These are phyloP conservation scores for Acrasis kona DNA, from an alignment of 78 protist species.

Conservation along the genomic window DNA sequence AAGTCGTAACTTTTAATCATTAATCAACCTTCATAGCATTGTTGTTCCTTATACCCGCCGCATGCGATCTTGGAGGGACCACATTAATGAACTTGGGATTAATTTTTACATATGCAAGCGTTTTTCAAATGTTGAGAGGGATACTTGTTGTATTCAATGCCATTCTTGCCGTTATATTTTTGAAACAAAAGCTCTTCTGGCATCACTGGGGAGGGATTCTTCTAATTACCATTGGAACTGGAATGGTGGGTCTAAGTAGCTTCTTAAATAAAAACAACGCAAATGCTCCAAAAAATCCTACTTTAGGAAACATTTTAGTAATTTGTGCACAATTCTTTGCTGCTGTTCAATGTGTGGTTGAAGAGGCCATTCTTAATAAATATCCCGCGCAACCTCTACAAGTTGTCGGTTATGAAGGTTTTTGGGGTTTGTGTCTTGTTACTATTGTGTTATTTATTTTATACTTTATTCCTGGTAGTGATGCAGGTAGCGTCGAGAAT, in stretches of 20 bases:
- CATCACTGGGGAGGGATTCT: conserved; percentile 21
- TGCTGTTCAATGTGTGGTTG: not conserved
- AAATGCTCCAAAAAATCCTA: not conserved
- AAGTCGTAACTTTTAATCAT: too few relatives aligned
- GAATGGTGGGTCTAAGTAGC: conserved; percentile 22
- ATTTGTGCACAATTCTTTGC: not conserved
- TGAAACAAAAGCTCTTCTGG: not conserved
- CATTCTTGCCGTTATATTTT: conserved; percentile 19
- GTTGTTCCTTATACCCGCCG: not conserved
- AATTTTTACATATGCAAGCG: conserved; percentile 12
- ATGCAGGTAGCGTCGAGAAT: too few relatives aligned
- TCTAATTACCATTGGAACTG: conserved; percentile 11
- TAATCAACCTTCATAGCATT: too few relatives aligned
- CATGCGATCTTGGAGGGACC: conserved; percentile 31
- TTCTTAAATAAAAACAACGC: not conserved
- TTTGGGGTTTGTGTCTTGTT: not conserved
- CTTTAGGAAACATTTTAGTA: not conserved
- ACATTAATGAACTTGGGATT: conserved; percentile 32
- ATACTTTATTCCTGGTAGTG: not conserved
- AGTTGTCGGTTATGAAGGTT: conserved; percentile 16
- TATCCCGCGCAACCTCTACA: not conserved
- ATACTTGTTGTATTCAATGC: conserved; percentile 51
- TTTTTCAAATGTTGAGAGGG: conserved; percentile 49
- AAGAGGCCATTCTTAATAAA: not conserved
- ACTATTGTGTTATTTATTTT: not conserved